phyloP scores from a whole-genome alignment of 1,284 basidiomycete species.

The Trichosporon asahii region DNA sequence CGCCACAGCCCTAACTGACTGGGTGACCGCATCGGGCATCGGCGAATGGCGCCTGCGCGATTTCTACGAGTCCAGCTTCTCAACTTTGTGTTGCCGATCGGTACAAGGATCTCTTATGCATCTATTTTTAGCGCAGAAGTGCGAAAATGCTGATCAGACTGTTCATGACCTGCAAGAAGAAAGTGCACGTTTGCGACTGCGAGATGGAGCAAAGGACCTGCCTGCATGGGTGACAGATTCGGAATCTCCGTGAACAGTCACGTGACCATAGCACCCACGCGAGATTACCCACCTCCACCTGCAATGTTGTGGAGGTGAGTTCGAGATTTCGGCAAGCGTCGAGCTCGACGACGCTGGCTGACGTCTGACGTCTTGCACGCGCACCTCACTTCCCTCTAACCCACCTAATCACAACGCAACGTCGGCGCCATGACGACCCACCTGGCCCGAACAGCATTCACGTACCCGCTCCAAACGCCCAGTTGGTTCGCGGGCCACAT shows the following conservation, averaged over 20 bases:
- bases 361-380: neutral
- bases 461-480: slow-evolving; percentile 58
- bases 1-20: neutral
- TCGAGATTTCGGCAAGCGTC: neutral
- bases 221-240: neutral
- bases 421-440: neutral
- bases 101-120: neutral
- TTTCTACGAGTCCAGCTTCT: neutral
- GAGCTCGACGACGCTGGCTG: neutral
- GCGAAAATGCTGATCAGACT: too few species aligned
- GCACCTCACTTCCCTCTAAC: neutral
- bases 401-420: neutral
- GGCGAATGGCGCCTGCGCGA: neutral
- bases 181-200: too few species aligned
- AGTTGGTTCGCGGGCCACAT: slow-evolving; percentile 99
- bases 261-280: neutral
- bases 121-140: neutral
- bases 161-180: too few species aligned
- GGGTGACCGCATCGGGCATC: neutral
- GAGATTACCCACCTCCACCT: neutral
- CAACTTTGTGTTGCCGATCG: neutral
- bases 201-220: neutral
- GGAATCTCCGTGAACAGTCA: neutral
- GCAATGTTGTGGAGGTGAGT: slow-evolving; percentile 3
- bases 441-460: slow-evolving; percentile 38